Evolutionary conservation across 345 rosid species (phyloP), one percentile per base, ranked within the genome.

Genomic region (Murraya koenigii): DNA sequence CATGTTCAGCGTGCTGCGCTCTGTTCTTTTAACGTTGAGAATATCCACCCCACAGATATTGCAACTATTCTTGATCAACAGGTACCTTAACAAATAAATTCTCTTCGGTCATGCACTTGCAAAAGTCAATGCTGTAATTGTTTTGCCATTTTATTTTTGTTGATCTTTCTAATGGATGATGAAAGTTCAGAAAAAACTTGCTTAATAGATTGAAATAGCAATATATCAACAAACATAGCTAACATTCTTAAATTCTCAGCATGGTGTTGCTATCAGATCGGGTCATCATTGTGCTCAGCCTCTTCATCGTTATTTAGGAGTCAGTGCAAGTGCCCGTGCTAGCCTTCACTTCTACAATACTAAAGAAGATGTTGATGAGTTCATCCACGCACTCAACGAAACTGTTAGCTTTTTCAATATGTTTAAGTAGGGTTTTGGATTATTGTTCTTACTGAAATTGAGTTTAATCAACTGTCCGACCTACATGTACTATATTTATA

Each of bases 271-370:
- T 6, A 88, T 94, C 81, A 89, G 99, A 88, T 91, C 98, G 19
- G 99, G 99, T 77, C 99, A 93, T 83, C 99, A 95, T 80, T 95
- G 99, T 22, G 93, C 99, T 1, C 99, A 93, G 81, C 98, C 98
- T 60, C 97, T 95, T 56, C 99, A 95, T 80, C 85, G 96, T 69
- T 77, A 86, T 77, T 84, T 95, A 76, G 98, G 99, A 62, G 86
- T 92, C 69, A 91, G 67, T 70, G 91, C 98, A 7, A 95, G 96
- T 59, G 99, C 99, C 0, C 93, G 98, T 1, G 98, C 98, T 54
- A 95, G 99, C 78, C 98, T 95, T 81, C 75, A 93, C 89, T 92
- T 95, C 80, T 93, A 95, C 86, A 95, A 95, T 81, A 92, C 97
- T 0, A 88, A 86, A 86, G 97, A 95, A 68, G 98, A 95, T 35